These are phyloP conservation scores for Didymosphaeria variabile DNA, from an alignment of 2,329 filamentous ascomycete genomes.

Conservation along the genomic window DNA sequence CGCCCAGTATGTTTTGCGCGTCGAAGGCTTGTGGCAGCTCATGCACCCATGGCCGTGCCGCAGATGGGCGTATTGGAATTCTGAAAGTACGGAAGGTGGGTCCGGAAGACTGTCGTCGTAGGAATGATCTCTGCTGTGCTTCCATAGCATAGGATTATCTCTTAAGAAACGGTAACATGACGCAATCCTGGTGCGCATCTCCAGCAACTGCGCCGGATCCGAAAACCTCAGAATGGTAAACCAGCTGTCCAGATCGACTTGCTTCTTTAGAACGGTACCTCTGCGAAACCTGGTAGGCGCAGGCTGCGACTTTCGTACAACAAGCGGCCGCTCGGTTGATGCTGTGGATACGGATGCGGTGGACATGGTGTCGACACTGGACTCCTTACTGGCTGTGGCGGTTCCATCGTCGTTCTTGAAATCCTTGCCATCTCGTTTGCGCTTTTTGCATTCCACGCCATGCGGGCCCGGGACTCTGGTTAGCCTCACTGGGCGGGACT, in stretches of 20 bases:
- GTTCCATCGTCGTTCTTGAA: background rate
- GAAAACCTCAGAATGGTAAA: conserved; percentile 48
- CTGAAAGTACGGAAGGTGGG: conserved; percentile 46
- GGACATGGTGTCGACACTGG: background rate
- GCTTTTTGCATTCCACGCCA: conserved; percentile 26
- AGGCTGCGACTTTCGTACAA: conserved; percentile 28
- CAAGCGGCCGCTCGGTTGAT: conserved; percentile 14
- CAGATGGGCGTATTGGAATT: conserved; percentile 52
- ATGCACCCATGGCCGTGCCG: conserved; percentile 52
- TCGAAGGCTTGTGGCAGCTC: conserved; percentile 45
- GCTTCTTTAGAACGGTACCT: conserved; percentile 37
- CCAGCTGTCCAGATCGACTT: conserved; percentile 46
- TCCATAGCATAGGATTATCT: conserved; percentile 50
- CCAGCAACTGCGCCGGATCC: conserved; percentile 45
- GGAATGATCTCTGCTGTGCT: conserved; percentile 46
- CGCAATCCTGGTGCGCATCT: conserved; percentile 47
- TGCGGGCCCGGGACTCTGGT: conserved; percentile 36
- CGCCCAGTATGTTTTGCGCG: conserved; percentile 55
- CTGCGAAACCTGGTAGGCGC: conserved; percentile 41
- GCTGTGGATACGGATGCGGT: background rate
- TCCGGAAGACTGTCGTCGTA: conserved; percentile 46
- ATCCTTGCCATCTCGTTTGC: conserved; percentile 32
- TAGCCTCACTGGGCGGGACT: conserved; percentile 41
- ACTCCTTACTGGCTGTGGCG: background rate
- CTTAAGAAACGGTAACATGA: conserved; percentile 46